Conservation (phyloP, 768 basidiomycete genomes). For the Hygrophorus pudorinus region DNA sequence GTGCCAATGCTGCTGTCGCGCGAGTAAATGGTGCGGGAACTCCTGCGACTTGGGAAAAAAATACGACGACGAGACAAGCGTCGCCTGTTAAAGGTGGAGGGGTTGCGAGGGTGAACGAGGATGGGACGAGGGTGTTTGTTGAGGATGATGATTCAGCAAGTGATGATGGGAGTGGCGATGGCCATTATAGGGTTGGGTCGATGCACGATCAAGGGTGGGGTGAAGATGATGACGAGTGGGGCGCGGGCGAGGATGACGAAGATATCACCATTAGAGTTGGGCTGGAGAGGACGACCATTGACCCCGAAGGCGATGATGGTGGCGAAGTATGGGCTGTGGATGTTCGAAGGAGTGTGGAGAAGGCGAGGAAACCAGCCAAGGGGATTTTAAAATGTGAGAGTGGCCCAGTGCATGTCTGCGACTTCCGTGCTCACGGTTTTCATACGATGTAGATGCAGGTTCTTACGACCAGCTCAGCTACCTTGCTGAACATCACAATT, state of each 20-base stretch:
- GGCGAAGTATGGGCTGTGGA: conserved; percentile 72
- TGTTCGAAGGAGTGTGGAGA: conserved; percentile 64
- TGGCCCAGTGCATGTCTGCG: not conserved
- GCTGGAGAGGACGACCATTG: conserved; percentile 38
- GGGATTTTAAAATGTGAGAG: conserved; percentile 86
- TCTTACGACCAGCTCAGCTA: conserved; percentile 57
- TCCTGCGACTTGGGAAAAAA: conserved; percentile 68
- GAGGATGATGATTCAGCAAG: conserved; percentile 65
- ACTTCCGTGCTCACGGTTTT: conserved; percentile 1
- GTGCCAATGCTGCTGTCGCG: conserved; percentile 31
- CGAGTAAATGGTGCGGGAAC: conserved; percentile 32
- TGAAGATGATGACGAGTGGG: conserved; percentile 75
- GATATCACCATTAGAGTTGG: conserved; percentile 64
- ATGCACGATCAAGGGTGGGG: conserved; percentile 46
- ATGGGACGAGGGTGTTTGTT: conserved; percentile 53
- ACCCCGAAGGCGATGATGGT: conserved; percentile 45
- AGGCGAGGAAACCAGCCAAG: conserved; percentile 52
- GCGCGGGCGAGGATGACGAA: conserved; percentile 61
- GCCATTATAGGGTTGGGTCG: conserved; percentile 28
- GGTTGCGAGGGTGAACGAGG: conserved; percentile 43
- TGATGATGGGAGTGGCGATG: conserved; percentile 47
- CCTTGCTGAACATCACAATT: conserved; percentile 35
- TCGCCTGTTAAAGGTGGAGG: conserved; percentile 33
- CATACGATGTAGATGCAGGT: conserved; percentile 42
- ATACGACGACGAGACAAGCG: conserved; percentile 54